Evolutionary conservation across 371 early-diverging fungal species (phyloP), one percentile per base, ranked within the genome.

Genomic region (Rhizopus arrhizus): DNA sequence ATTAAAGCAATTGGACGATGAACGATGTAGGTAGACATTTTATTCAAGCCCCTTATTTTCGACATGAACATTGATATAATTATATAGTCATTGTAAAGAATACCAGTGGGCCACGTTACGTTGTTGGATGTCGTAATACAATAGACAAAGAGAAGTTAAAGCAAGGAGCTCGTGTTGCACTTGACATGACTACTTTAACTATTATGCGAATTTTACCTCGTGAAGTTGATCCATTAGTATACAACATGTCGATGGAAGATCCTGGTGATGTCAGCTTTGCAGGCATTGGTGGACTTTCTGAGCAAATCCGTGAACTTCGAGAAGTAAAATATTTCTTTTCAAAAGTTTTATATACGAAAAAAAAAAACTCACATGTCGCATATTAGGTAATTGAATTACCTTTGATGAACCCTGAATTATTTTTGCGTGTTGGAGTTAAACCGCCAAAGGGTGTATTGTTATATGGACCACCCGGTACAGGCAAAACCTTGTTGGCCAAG

Each of bases 111-210:
- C 99, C 99, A 32, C 89, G 99, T 53, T 99, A 99, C 76, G 96
- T 99, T 31, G 99, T 99, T 16, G 99, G 99, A 9, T 98, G 99
- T 70, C 89, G 99, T 32, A 94, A 87, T 70, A 93, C 91, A 69
- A 88, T 99, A 28, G 90, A 92, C 63, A 98, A 97, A 77, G 89
- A 91, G 56, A 92, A 93, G 65, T 80, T 98, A 45, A 96, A 95
- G 68, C 91, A 92, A 63, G 98, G 99, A 11, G 88, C 95, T 53
- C 92, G 99, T 48, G 99, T 99, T 9, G 93, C 99, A 11, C 84
- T 99, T 53, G 99, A 99, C 77, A 99, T 99, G 91, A 99, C 99
- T 16, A 99, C 99, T 3, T 84, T 99, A 53, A 99, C 99, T 13
- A 99, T 99, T 63, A 99, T 99, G 99, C 88, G 97, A 45, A 89